Percentiles rank a stretch among this genome's conserved stretches.
phyloP scores from a whole-genome alignment of 257 asterid genomes.

The Penstemon davidsonii region DNA sequence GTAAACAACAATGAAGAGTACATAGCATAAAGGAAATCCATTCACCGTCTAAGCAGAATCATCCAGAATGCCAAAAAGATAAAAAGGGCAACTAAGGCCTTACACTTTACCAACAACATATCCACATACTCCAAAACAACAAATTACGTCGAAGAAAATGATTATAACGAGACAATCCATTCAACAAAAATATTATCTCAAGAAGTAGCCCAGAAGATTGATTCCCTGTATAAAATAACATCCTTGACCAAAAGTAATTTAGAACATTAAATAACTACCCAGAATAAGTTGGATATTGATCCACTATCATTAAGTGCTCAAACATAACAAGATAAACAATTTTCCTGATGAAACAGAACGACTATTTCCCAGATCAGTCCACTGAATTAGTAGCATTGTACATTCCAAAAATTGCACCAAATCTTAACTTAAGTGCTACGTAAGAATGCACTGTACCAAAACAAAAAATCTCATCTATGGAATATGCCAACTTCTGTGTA shows the following conservation, averaged over 20 bases:
- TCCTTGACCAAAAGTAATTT: background rate
- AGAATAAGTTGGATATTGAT: conserved; percentile 17
- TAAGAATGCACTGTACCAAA: background rate
- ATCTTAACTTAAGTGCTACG: background rate
- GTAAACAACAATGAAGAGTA: background rate
- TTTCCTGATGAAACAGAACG: background rate
- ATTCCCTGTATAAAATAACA: conserved; percentile 8
- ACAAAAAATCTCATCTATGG: background rate
- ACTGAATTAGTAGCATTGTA: conserved; percentile 2
- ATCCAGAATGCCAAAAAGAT: background rate
- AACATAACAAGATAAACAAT: conserved; percentile 6
- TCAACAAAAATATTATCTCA: conserved; percentile 12
- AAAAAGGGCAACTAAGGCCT: background rate
- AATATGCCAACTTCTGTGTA: background rate
- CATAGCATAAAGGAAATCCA: conserved; percentile 19
- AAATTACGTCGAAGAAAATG: background rate
- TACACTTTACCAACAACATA: conserved; percentile 6
- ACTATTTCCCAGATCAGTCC: conserved; percentile 17
- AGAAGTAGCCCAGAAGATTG: conserved; percentile 2
- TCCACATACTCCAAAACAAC: conserved; percentile 1
- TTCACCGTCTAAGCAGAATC: conserved; percentile 23
- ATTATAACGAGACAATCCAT: conserved; percentile 7
- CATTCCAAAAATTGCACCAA: conserved; percentile 7
- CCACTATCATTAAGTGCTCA: conserved; percentile 7
- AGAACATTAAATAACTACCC: background rate